Percentiles rank a stretch among this genome's conserved stretches.
These are phyloP conservation scores for Helicostylum pulchrum DNA, from an alignment of 192 early-diverging fungal genomes.

Conservation along the genomic window DNA sequence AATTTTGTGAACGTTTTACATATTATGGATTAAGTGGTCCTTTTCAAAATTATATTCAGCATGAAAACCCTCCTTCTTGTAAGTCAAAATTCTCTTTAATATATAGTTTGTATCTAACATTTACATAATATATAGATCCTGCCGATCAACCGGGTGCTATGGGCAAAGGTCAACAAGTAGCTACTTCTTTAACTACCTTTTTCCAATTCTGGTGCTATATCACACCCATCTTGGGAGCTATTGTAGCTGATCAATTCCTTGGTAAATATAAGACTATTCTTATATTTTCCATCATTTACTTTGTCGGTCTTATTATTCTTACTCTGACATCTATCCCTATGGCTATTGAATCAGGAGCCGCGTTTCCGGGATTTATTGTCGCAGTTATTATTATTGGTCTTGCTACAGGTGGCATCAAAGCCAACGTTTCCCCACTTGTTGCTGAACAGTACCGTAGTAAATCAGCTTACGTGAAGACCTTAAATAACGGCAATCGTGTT, in stretches of 20 bases:
- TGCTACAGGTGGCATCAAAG: constrained; percentile 78
- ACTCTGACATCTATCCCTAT: constrained; percentile 58
- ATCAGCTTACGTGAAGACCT: constrained; percentile 56
- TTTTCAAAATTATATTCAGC: constrained; percentile 45
- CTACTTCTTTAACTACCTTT: constrained; percentile 54
- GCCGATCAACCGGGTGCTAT: constrained; percentile 49
- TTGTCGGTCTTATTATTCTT: constrained; percentile 60
- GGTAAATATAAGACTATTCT: constrained; percentile 78
- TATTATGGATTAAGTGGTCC: constrained; percentile 60
- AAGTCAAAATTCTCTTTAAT: constrained; percentile 19
- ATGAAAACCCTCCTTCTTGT: constrained; percentile 24
- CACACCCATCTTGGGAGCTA: constrained; percentile 55
- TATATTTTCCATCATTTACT: constrained; percentile 61
- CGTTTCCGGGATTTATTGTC: constrained; percentile 63
- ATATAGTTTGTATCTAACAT: constrained; percentile 3
- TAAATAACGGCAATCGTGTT: constrained; percentile 56
- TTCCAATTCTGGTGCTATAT: constrained; percentile 55
- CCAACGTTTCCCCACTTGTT: constrained; percentile 35
- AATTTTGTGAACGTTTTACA: constrained; percentile 66
- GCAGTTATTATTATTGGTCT: constrained; percentile 70
- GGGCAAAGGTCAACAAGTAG: constrained; percentile 48
- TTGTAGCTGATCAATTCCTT: constrained; percentile 68
- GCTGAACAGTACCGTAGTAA: constrained; percentile 62
- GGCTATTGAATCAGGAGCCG: constrained; percentile 50
- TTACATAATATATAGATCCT: constrained; percentile 19